Conservation (phyloP, 371 early-diverging fungal species). For the Mucor indicus region DNA sequence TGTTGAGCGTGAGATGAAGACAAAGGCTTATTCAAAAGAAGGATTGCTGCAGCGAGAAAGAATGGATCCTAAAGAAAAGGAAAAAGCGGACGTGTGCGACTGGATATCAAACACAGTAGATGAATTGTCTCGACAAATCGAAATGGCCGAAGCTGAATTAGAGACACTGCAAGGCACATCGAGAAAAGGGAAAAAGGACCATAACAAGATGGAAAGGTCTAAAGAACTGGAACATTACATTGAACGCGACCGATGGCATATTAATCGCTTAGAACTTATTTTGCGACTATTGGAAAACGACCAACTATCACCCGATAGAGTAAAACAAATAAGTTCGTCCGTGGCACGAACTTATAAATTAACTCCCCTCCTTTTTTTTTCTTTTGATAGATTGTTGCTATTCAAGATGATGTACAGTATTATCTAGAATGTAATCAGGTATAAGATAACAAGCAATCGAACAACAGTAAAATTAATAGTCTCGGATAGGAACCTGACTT, state of each 20-base stretch:
- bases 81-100: constrained; percentile 77
- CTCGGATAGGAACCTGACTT: constrained; percentile 71
- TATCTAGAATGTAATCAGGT: constrained; percentile 85
- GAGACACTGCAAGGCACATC: constrained; percentile 76
- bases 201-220: constrained; percentile 73
- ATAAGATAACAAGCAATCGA: not conserved
- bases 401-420: constrained; percentile 79
- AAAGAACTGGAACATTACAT: constrained; percentile 67
- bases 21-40: constrained; percentile 96
- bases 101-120: constrained; percentile 88
- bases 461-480: not conserved
- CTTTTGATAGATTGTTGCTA: constrained; percentile 11
- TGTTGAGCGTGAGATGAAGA: constrained; percentile 96
- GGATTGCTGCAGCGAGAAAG: constrained; percentile 81
- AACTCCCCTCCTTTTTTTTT: not conserved
- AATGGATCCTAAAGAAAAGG: constrained; percentile 92
- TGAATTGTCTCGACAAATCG: constrained; percentile 82
- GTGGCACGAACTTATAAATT: no score
- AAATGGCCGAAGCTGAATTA: constrained; percentile 85
- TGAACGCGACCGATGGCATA: constrained; percentile 91
- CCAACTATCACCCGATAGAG: constrained; percentile 69
- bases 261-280: constrained; percentile 84
- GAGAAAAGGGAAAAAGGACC: constrained; percentile 79
- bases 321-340: not conserved
- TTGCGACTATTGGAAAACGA: constrained; percentile 92